These are phyloP conservation scores for Tricholoma bakamatsutake DNA, from an alignment of 768 basidiomycete species.

Conservation along the genomic window DNA sequence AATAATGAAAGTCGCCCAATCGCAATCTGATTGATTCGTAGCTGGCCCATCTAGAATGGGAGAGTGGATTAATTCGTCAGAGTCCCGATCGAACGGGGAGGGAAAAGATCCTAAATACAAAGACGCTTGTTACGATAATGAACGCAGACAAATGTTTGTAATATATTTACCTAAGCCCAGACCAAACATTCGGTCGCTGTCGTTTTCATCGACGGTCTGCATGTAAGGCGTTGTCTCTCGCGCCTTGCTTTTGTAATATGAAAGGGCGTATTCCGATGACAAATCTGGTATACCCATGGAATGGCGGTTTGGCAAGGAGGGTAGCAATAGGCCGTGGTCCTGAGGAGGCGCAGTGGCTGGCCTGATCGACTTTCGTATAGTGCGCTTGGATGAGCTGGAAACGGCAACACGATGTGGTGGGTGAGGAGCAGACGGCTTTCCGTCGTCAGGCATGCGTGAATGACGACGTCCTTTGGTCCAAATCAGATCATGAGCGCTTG, in stretches of 20 bases:
- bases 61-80: conserved; percentile 3
- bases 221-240: conserved; percentile 13
- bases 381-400: conserved; percentile 6
- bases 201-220: conserved; percentile 21
- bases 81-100: conserved; percentile 13
- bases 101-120: conserved; percentile 13
- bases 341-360: conserved; percentile 37
- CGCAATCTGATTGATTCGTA: conserved; percentile 27
- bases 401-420: conserved; percentile 1
- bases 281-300: background rate
- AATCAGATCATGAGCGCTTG: too few species aligned
- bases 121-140: background rate
- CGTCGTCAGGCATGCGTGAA: background rate
- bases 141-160: background rate
- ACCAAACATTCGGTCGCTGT: conserved; percentile 10
- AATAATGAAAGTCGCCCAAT: conserved; percentile 75
- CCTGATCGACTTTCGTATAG: conserved; percentile 21
- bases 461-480: background rate
- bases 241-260: background rate
- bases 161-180: conserved; percentile 15
- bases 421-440: background rate
- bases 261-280: background rate
- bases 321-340: conserved; percentile 36
- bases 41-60: background rate
- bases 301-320: conserved; percentile 27